Percentiles rank a stretch among this genome's conserved stretches.
These are phyloP conservation scores for Fragaria vesca DNA, from an alignment of 306 rosid species.

Conservation along the genomic window DNA sequence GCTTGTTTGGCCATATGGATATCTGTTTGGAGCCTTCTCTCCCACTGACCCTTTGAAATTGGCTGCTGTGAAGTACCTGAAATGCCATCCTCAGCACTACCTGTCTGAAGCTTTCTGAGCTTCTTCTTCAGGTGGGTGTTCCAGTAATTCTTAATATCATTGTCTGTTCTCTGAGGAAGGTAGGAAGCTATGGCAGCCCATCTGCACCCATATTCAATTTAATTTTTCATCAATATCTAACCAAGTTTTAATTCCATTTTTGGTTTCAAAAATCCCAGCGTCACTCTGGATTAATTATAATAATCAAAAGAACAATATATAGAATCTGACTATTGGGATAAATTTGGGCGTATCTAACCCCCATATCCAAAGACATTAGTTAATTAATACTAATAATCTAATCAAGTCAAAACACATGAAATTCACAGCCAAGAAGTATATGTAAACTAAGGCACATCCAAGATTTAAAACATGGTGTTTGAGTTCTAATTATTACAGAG, in stretches of 20 bases:
- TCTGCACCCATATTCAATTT: constrained; percentile 23
- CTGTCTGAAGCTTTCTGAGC: constrained; percentile 34
- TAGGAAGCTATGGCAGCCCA: constrained; percentile 58
- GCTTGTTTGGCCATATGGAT: constrained; percentile 87
- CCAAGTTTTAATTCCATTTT: neutral
- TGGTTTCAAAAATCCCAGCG: neutral
- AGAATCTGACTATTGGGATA: constrained; percentile 6
- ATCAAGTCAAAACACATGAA: neutral
- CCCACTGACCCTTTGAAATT: constrained; percentile 85
- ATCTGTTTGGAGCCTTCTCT: constrained; percentile 87
- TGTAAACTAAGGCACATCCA: neutral
- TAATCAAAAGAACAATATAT: neutral
- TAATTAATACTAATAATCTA: neutral
- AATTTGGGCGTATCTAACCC: constrained; percentile 3
- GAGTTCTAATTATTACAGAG: neutral
- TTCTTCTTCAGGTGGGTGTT: constrained; percentile 51
- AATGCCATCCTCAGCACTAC: constrained; percentile 25
- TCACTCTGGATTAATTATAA: neutral
- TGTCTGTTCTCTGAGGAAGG: constrained; percentile 51
- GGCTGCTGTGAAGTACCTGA: constrained; percentile 24
- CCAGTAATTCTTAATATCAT: constrained; percentile 54
- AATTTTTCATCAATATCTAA: neutral
- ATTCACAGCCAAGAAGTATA: neutral
- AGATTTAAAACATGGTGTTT: neutral
- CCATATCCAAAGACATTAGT: neutral